Evolutionary conservation across 345 rosid species (phyloP), one percentile per base, ranked within the genome.

Genomic region (Draba incana): DNA sequence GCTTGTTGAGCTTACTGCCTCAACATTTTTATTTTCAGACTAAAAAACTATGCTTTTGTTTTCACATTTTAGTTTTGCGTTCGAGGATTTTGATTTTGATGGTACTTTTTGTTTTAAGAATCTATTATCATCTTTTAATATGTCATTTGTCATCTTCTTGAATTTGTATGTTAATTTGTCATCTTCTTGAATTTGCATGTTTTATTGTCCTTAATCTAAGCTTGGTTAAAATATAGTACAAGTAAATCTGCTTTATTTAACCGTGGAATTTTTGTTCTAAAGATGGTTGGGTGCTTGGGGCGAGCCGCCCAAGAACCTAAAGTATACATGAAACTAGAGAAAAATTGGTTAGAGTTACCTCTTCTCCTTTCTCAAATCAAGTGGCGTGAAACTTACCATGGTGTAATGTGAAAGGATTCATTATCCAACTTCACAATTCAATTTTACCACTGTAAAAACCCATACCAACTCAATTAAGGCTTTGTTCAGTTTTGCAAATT

Each of bases 351-450:
- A 23, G 37, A 59, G 68, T 46, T 68, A 88, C 96, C 92, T 88
- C 70, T 58, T 81, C 53, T 84, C 87, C 79, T 86, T 83, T 60
- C 84, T 81, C 79, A 88, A 72, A 76, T 89, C 85, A 10, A 86
- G 85, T 3, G 90, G 92, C 60, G 80, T 61, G 63, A 91, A 86
- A 77, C 85, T 85, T 74, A 88, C 96, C 96, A 85, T 88, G 83
- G 82, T 78, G 58, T 84, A 91, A 54, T 86, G 80, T 47, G 84
- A 87, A 9, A 55, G n/a, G 27, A 9, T 14, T 6, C 25, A 54
- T 33, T 13, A 31, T 16, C 61, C 28, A 56, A 15, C 27, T 10
- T 56, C 12, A 56, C 50, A 30, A 7, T 6, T 33, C 37, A 6
- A 7, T 33, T 16, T 16, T 24, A 10, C 8, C 45, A 37, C 15